Evolutionary conservation across 495 filamentous ascomycete genomes (phyloP), one percentile per base, ranked within the genome.

Genomic region (Massariosphaeria phaeospora): DNA sequence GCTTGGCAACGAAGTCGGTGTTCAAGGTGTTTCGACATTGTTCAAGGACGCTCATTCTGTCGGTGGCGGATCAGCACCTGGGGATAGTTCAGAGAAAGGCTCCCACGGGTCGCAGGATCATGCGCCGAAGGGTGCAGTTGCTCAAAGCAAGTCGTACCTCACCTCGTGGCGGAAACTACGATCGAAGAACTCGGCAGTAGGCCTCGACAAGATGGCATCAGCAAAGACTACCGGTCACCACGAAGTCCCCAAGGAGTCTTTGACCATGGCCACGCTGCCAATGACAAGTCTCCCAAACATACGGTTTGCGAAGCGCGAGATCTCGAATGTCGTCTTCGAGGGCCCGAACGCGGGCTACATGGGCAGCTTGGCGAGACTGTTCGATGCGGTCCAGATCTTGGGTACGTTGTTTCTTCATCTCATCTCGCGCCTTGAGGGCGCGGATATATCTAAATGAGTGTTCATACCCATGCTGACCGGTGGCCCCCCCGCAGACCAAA

Each of bases 281-380:
- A 95, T 95, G 89, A 91, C 87, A 10, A 73, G 67, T 12, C 63
- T 71, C n/a, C 77, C 82, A 35, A 81, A 77, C 48, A 61, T 66
- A 34, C 57, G 62, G 15, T 71, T 72, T 53, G 69, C 78, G 3
- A 85, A 84, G 72, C 79, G 89, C 47, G 84, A 90, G 69, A 70
- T 89, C 3, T 75, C 74, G 9, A 78, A 78, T 15, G 75, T 88
- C 21, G 74, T 81, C 48, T 93, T 89, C 62, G 76, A 80, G 31
- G 94, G 94, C 4, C 88, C 89, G 6, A 87, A 96, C 70, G 80
- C 84, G 36, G 82, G 84, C 57, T 98, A 97, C 65, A 95, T 95
- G 86, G 80, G 83, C 46, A 84, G 88, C 54, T 76, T 99, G 70
- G 91, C 91, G 63, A 82, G 86, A 59, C 73, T 99, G 56, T 99